Conservation (phyloP, 78 protist genomes). For the Cavenderia fasciculata region DNA sequence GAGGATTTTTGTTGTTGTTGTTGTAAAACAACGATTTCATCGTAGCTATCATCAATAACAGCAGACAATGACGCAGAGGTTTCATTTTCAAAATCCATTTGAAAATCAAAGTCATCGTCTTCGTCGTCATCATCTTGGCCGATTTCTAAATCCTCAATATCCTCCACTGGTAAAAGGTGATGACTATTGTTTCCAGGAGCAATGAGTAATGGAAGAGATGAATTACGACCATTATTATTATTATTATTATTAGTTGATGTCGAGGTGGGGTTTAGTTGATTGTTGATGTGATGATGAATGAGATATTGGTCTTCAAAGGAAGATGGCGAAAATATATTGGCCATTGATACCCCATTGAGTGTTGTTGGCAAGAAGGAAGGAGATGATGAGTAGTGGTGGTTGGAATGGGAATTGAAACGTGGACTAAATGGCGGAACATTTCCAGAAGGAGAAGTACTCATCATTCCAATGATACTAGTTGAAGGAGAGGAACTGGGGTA, state of each 20-base stretch:
- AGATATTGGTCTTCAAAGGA: no score
- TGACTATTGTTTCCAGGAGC: no score
- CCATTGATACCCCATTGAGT: no score
- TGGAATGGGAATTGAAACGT: conserved; percentile 57
- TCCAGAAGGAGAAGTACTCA: conserved; percentile 26
- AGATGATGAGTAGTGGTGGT: no score
- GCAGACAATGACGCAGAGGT: background rate
- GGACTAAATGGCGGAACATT: conserved; percentile 80
- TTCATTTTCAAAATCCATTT: background rate
- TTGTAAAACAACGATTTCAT: background rate
- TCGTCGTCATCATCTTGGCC: conserved; percentile 34
- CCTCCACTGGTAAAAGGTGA: conserved; percentile 1
- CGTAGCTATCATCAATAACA: conserved; percentile 63
- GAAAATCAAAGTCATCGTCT: conserved; percentile 38
- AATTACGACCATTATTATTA: no score
- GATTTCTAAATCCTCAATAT: background rate
- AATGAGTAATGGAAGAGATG: no score
- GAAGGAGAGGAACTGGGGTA: conserved; percentile 51
- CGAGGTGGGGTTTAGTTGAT: no score
- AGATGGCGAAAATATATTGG: no score
- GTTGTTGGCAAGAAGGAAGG: no score
- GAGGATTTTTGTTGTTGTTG: background rate
- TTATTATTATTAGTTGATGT: no score
- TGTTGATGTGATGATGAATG: no score
- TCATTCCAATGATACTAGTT: conserved; percentile 1